A percentile compares a stretch with the other conserved stretches of the same genome.
Evolutionary conservation across 768 basidiomycete genomes (phyloP).

Genomic region (Mycena vulgaris): DNA sequence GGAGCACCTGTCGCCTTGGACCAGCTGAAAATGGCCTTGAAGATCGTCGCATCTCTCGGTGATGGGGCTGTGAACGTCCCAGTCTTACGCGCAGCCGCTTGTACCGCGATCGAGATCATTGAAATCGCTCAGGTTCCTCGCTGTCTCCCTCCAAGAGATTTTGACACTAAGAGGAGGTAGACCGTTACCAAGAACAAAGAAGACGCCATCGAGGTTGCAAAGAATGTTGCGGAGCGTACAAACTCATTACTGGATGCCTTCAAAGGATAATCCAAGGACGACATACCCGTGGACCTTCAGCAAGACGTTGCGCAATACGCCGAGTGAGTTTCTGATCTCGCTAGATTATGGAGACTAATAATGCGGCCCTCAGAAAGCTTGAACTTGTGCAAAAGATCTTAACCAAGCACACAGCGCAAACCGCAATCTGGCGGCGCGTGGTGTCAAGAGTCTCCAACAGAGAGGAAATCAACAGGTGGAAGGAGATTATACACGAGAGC

Average conservation of each 20-base stretch:
- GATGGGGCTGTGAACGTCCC: constrained; percentile 12
- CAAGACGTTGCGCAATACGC: constrained; percentile 8
- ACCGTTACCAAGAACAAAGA: constrained; percentile 10
- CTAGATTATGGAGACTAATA: background rate
- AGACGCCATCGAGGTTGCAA: constrained; percentile 22
- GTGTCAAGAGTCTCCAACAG: background rate
- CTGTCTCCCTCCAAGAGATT: background rate
- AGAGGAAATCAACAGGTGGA: constrained; percentile 17
- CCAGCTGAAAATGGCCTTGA: constrained; percentile 14
- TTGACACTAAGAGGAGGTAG: background rate
- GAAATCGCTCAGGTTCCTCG: constrained; percentile 28
- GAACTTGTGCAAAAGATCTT: constrained; percentile 13
- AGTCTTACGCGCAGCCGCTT: background rate
- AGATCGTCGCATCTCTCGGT: constrained; percentile 6
- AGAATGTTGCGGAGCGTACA: constrained; percentile 7
- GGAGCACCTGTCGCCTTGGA: too few relatives aligned
- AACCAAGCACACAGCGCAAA: background rate
- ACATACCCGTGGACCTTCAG: constrained; percentile 3
- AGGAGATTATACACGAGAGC: constrained; percentile 9
- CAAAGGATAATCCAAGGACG: constrained; percentile 8
- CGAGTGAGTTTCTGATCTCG: background rate
- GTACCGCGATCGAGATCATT: constrained; percentile 15
- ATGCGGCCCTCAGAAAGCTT: constrained; percentile 1
- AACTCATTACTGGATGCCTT: constrained; percentile 17
- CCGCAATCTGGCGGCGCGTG: background rate